A percentile compares a stretch with the other conserved stretches of the same genome.
phyloP scores from a whole-genome alignment of 225 moss, liverwort and hornwort species.

The Thuidium tamariscinum region DNA sequence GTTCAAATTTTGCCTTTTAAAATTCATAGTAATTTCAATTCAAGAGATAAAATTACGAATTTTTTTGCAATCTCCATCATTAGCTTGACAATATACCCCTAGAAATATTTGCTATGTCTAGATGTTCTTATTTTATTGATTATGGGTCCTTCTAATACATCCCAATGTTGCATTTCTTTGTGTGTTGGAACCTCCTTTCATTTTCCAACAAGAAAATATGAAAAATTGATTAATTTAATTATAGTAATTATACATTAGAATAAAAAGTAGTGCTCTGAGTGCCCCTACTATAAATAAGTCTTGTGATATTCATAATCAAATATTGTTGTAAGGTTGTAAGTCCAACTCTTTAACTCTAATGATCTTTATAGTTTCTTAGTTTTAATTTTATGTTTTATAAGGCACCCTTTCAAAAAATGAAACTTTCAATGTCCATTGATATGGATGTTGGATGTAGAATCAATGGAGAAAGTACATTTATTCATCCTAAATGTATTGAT shows the following conservation, averaged over 20 bases:
- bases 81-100: too few species aligned
- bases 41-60: too few species aligned
- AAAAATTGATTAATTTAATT: too few species aligned
- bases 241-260: accelerated
- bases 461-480: neutral
- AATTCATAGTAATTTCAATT: too few species aligned
- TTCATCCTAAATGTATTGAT: neutral
- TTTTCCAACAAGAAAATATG: neutral
- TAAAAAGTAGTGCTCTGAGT: accelerated
- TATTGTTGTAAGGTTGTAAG: neutral
- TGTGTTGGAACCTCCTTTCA: neutral
- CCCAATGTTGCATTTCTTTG: neutral
- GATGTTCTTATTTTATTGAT: too few species aligned
- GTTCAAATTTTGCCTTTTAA: too few species aligned
- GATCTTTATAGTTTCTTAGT: neutral
- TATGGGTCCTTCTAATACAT: too few species aligned
- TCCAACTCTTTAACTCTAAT: accelerated
- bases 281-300: neutral
- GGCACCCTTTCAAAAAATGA: accelerated
- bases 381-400: neutral
- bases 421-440: neutral
- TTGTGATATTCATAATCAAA: neutral
- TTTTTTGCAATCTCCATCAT: too few species aligned
- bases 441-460: neutral
- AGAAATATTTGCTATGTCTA: too few species aligned